These are phyloP conservation scores for Emmonsiellopsis sp. DNA, from an alignment of 2,329 filamentous ascomycete species.

Conservation along the genomic window DNA sequence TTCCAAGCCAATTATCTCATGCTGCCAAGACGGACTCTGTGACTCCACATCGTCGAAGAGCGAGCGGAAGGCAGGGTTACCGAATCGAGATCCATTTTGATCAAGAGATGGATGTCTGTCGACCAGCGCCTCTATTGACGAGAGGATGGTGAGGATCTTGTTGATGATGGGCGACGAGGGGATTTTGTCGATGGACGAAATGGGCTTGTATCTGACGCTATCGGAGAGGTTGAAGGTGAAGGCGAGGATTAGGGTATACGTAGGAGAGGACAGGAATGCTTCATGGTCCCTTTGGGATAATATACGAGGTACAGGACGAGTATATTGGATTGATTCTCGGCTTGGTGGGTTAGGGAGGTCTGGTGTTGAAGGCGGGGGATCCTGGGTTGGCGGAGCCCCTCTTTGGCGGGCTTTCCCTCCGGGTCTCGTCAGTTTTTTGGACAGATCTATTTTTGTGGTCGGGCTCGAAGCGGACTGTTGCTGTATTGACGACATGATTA, in stretches of 20 bases:
- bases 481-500: constrained; percentile 12
- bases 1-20: constrained; percentile 29
- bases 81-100: constrained; percentile 81
- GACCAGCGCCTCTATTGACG: constrained; percentile 58
- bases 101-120: constrained; percentile 68
- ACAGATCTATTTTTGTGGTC: constrained; percentile 24
- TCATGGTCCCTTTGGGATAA: constrained; percentile 71
- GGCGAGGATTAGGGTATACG: constrained; percentile 64
- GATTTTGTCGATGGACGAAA: constrained; percentile 47
- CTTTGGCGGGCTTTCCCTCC: constrained; percentile 23
- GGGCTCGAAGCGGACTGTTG: constrained; percentile 5
- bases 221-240: constrained; percentile 86
- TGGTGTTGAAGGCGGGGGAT: constrained; percentile 67
- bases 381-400: constrained; percentile 17
- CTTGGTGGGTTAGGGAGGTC: constrained; percentile 59
- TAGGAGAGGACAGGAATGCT: constrained; percentile 66
- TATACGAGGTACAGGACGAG: constrained; percentile 65
- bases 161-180: constrained; percentile 49
- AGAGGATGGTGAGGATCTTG: constrained; percentile 60
- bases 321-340: constrained; percentile 51
- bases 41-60: constrained; percentile 52
- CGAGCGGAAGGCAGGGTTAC: constrained; percentile 80
- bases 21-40: constrained; percentile 34
- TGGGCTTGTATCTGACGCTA: constrained; percentile 60
- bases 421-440: constrained; percentile 29